These are phyloP conservation scores for Gaertneriomyces semiglobifer DNA, from an alignment of 192 early-diverging fungal species.

Conservation along the genomic window DNA sequence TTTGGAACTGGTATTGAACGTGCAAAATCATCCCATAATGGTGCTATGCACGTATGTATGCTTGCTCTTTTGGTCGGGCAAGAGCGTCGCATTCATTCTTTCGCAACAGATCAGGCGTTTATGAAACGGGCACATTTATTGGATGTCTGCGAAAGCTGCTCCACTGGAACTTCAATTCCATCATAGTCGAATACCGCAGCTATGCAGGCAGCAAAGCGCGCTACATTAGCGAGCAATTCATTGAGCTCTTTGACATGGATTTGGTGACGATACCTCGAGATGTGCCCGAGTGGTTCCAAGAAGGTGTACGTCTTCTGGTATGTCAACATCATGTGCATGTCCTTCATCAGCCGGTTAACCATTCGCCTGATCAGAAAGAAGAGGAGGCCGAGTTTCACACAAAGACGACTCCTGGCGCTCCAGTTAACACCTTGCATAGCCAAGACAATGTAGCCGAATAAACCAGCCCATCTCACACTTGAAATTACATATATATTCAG, in stretches of 20 bases:
- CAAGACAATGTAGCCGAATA: no score
- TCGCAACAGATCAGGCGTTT: constrained; percentile 69
- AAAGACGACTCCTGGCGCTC: no score
- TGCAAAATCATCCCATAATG: constrained; percentile 79
- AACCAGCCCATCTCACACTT: no score
- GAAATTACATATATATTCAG: no score
- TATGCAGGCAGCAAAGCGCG: constrained; percentile 86
- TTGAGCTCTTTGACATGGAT: constrained; percentile 76
- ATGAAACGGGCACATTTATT: constrained; percentile 90
- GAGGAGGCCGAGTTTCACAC: no score
- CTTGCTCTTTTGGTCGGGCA: background rate
- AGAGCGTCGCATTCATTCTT: background rate
- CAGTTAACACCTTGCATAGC: no score
- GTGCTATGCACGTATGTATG: constrained; percentile 80
- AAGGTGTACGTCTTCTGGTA: constrained; percentile 30
- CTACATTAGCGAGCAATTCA: constrained; percentile 89
- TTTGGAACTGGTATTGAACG: constrained; percentile 78
- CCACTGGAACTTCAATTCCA: constrained; percentile 96
- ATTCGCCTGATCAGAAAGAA: no score
- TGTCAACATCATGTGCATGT: background rate
- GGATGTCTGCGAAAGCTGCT: constrained; percentile 92
- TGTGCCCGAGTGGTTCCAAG: constrained; percentile 78
- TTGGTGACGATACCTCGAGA: constrained; percentile 76
- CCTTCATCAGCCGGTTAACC: no score
- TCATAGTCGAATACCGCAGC: constrained; percentile 93